Percentiles rank a stretch among this genome's conserved stretches.
Evolutionary conservation across 371 early-diverging fungal genomes (phyloP).

Genomic region (Syncephalastrum monosporum): DNA sequence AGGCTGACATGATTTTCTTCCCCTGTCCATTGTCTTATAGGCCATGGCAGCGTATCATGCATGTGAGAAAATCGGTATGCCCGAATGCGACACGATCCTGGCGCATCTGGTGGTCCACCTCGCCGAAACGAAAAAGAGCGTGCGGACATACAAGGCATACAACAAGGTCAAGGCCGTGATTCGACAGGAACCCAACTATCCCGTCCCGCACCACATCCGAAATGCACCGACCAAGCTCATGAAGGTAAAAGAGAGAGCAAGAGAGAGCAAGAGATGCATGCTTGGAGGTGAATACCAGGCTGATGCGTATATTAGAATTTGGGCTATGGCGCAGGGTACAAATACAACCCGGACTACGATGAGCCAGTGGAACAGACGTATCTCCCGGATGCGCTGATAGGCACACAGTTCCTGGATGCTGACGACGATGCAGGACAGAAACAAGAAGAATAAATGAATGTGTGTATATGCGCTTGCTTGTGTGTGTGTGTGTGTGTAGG

Average conservation of each 20-base stretch:
- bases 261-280: background rate
- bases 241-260: constrained; percentile 35
- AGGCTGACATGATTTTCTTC: no score
- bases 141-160: constrained; percentile 77
- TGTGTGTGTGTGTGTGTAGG: no score
- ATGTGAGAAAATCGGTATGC: constrained; percentile 87
- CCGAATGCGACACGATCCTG: constrained; percentile 84
- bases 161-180: constrained; percentile 65
- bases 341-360: constrained; percentile 79
- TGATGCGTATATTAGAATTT: constrained; percentile 32
- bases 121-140: constrained; percentile 80
- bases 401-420: constrained; percentile 51
- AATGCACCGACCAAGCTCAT: constrained; percentile 81
- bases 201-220: constrained; percentile 85
- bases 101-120: constrained; percentile 80
- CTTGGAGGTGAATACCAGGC: no score
- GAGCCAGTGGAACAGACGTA: constrained; percentile 78
- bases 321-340: constrained; percentile 78
- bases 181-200: constrained; percentile 58
- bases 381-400: constrained; percentile 65
- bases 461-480: background rate
- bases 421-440: constrained; percentile 7
- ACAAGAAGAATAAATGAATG: constrained; percentile 3
- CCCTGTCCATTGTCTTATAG: constrained; percentile 11
- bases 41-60: constrained; percentile 81